Base-by-base conservation (phyloP, 2,329 filamentous ascomycete species). In the Paraconiothyrium sp. region DNA sequence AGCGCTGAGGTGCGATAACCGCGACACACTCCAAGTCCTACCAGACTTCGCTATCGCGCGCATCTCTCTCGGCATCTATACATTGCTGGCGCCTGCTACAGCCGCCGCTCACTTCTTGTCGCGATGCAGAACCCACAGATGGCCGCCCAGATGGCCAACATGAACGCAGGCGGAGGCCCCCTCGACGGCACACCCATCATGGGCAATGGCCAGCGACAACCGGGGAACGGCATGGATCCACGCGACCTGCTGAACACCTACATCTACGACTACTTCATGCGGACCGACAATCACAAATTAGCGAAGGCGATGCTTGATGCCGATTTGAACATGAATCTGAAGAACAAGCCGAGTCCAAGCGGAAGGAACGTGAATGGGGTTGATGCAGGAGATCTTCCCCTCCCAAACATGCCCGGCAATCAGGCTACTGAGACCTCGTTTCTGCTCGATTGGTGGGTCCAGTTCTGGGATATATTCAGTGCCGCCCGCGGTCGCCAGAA, bases 391-490 rank as follows among this genome's bases (percentile, higher is more conserved):
- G 93, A 94, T 88, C 85, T 98, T 43, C 94, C 94, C 4, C 85
- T 87, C 7, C 90, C 93, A 13, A 89, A 88, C 65, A 83, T 93
- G 6, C 88, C 89, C 7, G 32, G n/a, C 13, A 67, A 84, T 75
- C 86, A 86, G 52, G 84, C 84, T 63, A 86, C 86, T 58, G 91
- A 90, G 72, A 91, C 87, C 64, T 92, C 92, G 30, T 98, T 99
- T 74, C 84, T 99, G n/a, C 91, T 93, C 70, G 95, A 98, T 74
- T 99, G 95, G 95, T 99, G 96, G 83, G 92, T 90, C 74, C 86
- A 97, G 56, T 99, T 99, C 79, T 98, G 93, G 93, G 95, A 99
- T 73, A 93, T 98, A 70, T 96, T 92, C 80, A 89, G 89, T 74
- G 92, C 93, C 59, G 92, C 94, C 76, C 65, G 68, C 54, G 49